These are phyloP conservation scores for Macadamia tetraphylla DNA, from an alignment of 164 flowering plant genomes.

Conservation along the genomic window DNA sequence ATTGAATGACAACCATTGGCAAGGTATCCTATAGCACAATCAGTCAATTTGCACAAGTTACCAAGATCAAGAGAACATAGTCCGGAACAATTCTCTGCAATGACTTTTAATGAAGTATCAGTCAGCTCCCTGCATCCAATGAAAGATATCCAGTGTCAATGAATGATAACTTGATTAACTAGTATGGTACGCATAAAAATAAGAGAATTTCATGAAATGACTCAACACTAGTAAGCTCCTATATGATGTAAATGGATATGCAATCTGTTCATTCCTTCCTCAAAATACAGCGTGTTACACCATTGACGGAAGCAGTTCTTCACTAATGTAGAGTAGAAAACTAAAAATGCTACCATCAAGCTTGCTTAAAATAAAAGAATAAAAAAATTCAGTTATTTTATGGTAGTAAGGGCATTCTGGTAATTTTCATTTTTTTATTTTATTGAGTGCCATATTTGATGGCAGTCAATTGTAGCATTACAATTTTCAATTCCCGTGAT, in stretches of 20 bases:
- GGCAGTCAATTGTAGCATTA: too few relatives aligned
- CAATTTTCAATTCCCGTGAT: too few relatives aligned
- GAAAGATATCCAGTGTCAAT: constrained; percentile 1
- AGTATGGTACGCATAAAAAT: not conserved
- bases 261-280: not conserved
- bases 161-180: not conserved
- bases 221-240: not conserved
- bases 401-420: too few relatives aligned
- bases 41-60: constrained; percentile 65
- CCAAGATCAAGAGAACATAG: constrained; percentile 55
- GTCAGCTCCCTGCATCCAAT: constrained; percentile 62
- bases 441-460: too few relatives aligned
- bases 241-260: not conserved
- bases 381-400: too few relatives aligned
- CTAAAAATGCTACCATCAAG: too few relatives aligned
- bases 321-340: too few relatives aligned
- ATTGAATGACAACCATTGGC: constrained; percentile 66
- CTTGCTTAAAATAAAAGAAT: too few relatives aligned
- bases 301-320: not conserved
- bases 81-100: constrained; percentile 47
- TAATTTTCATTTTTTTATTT: too few relatives aligned
- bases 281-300: not conserved
- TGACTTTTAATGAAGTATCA: constrained; percentile 58
- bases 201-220: not conserved
- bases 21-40: constrained; percentile 54